Base-by-base conservation (phyloP, 176 grass and related monocot genomes). In the Stipa capillata region DNA sequence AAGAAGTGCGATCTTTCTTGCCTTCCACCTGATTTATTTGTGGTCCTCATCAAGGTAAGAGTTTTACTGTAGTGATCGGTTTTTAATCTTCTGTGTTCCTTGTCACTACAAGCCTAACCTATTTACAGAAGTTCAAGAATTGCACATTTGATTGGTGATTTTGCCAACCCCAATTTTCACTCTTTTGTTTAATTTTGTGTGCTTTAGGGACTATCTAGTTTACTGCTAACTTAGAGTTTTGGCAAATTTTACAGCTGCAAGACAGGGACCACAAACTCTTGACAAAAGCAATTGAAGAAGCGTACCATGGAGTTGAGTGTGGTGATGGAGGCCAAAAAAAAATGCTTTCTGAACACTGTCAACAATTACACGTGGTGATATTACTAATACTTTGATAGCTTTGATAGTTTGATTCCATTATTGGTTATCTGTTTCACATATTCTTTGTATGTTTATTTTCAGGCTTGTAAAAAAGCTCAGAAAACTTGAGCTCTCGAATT, bases 281-380 rank as follows among this genome's bases (percentile, higher is more conserved):
- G 68, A 89, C 90, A 33, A 93, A 93, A 72, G 94, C 94, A 35
- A 88, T 97, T 42, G 90, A 86, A 82, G 94, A 97, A 83, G 94
- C 94, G 9, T 97, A 97, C 37, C 67, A 65, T 16, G 94, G 94
- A 75, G 85, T 97, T 27, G 94, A 97, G 2, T 89, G 57, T 7
- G 94, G 94, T 11, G 88, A 97, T 73, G 94, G 94, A 74, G 94
- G 90, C 39, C 90, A 90, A 88, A 93, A n/a, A n/a, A 85, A 74
- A 59, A 25, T 70, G 42, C 27, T 56, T 53, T 29, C 10, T 16
- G 3, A 20, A 18, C 2, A 40, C 23, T 27, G 2, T 27, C 15
- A 84, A 18, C 2, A 37, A 40, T 77, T 27, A 33, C 24, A 20
- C 13, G 37, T 33, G 17, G 4, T 40, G 7, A 10, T 18, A 68